Conservation (phyloP, 83 land plant species). For the Thuja plicata region DNA sequence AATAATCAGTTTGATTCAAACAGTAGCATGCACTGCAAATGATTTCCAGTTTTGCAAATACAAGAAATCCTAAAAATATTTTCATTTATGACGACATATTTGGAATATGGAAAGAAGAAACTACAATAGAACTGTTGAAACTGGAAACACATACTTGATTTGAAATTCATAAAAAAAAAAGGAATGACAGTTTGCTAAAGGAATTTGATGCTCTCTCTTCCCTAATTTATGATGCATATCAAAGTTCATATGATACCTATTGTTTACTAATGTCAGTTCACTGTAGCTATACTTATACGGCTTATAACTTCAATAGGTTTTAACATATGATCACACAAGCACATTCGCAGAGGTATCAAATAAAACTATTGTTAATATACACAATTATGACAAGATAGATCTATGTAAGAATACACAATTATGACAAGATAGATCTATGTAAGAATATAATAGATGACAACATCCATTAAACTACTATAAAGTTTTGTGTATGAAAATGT, state of each 20-base stretch:
- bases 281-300: background rate
- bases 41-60: background rate
- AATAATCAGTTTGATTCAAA: background rate
- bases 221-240: background rate
- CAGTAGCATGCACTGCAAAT: background rate
- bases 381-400: constrained; percentile 2
- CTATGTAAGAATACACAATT: background rate
- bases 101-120: background rate
- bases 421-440: background rate
- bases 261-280: background rate
- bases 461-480: background rate
- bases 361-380: background rate
- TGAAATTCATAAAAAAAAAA: background rate
- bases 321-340: background rate
- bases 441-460: background rate
- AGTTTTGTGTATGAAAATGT: background rate
- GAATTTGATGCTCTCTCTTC: background rate
- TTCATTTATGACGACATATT: background rate
- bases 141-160: background rate
- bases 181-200: background rate
- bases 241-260: background rate
- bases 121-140: background rate
- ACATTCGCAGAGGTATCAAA: background rate
- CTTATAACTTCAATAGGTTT: background rate
- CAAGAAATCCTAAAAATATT: background rate